phyloP scores from a whole-genome alignment of 495 filamentous ascomycete species.

The Tuber aestivum region DNA sequence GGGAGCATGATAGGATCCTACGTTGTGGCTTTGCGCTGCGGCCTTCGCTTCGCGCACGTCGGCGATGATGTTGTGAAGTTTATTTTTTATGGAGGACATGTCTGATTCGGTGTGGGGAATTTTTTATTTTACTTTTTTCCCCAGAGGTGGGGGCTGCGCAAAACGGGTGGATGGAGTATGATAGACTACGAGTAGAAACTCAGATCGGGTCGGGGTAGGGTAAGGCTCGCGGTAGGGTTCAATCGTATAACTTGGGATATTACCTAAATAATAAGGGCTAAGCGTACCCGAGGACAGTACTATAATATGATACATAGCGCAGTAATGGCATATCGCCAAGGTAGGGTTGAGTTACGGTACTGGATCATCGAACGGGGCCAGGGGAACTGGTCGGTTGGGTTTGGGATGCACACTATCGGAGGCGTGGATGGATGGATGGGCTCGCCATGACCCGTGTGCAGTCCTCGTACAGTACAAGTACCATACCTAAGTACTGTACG shows the following conservation, averaged over 20 bases:
- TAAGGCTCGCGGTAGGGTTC: too few relatives aligned
- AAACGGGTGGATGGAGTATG: neutral
- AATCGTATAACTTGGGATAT: too few relatives aligned
- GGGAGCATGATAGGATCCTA: constrained; percentile 14
- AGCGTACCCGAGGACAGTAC: too few relatives aligned
- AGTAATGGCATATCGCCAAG: too few relatives aligned
- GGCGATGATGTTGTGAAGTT: constrained; percentile 14
- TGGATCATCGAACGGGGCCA: neutral
- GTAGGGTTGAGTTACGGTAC: neutral
- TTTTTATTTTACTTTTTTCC: neutral
- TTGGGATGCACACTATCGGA: neutral
- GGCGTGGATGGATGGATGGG: too few relatives aligned
- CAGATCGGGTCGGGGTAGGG: too few relatives aligned
- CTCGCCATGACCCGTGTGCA: too few relatives aligned
- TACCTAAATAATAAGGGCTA: too few relatives aligned
- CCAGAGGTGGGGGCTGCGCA: neutral
- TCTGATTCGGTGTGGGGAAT: neutral
- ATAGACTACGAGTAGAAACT: neutral
- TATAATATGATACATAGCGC: too few relatives aligned
- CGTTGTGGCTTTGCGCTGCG: constrained; percentile 26
- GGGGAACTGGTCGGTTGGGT: too few relatives aligned
- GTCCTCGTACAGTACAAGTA: too few relatives aligned
- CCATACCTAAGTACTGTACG: too few relatives aligned
- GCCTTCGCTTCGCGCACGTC: constrained; percentile 30
- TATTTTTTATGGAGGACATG: constrained; percentile 14